Evolutionary conservation across 2,329 filamentous ascomycete genomes (phyloP), one percentile per base, ranked within the genome.

Genomic region (Alternaria infectoria): DNA sequence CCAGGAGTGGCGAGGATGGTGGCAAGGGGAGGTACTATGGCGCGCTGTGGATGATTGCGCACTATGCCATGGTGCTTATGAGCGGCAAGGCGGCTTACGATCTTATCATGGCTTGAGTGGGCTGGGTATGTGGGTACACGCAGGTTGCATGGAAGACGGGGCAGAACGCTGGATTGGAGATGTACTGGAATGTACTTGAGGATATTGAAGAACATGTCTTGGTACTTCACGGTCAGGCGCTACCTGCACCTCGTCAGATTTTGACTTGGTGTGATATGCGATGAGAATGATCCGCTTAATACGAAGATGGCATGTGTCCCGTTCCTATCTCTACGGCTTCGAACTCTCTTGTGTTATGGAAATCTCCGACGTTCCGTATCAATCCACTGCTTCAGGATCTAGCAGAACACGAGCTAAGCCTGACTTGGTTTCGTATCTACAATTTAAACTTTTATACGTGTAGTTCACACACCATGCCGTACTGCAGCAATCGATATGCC

Each of bases 11-110:
- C 30, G 76, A 73, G 68, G 67, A 78, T 66, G 74, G 79, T 12
- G 83, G 83, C 4, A 82, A 79, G 76, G 83, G 83, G 8, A 79
- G 83, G 73, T 74, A 82, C 66, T 71, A 74, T 52, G 82, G 82
- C 1, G 63, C 61, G 30, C 54, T 64, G 57, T 81, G 79, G 57
- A 66, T 75, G 62, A 72, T 81, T 47, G 67, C 67, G 62, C 75
- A 79, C 66, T 72, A 74, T 61, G 69, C 54, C n/a, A 43, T 78
- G 63, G 55, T 75, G 32, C 57, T 70, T 30, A 69, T 74, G 71
- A 71, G 73, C 23, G 75, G 64, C 5, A 74, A 73, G 67, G 62
- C 64, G 23, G 72, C 65, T n/a, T 75, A 61, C 58, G 72, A 72
- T 57, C 56, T 77, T 36, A 62, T 67, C 10, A 66, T 61, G 66